Evolutionary conservation across 2,329 filamentous ascomycete species (phyloP), one percentile per base, ranked within the genome.

Genomic region (Penicillium sp.): DNA sequence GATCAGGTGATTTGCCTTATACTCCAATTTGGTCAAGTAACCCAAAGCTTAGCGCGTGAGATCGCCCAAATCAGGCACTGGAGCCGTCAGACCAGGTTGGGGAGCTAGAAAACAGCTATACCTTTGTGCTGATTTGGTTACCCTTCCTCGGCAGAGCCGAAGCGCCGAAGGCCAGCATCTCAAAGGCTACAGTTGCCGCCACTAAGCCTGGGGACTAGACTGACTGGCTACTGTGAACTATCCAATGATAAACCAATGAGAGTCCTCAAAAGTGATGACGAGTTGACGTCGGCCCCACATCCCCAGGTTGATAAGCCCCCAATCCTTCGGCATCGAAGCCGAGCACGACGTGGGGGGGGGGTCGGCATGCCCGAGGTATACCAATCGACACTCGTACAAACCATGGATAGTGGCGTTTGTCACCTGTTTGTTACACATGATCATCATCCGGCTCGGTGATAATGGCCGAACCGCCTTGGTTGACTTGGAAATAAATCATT

Each of bases 1-100:
- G 56, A 58, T 58, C 56, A 58, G 56, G 47, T 58, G 56, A 58
- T 19, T 26, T 53, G 45, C 47, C 38, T 33, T 19, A 42, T 53
- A 40, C 12, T 44, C 56, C 35, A 35, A 53, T 44, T 22, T 38
- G 56, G 45, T 35, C 30, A 53, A 40, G 47, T 37, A 53, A 58
- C 47, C 47, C 56, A 50, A 50, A 28, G n/a, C 53, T 28, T 33
- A 17, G 37, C 45, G 56, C 44, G 37, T 58, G 26, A 35, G 24
- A 26, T 53, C 35, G 26, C 45, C 56, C 37, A 53, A 44, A 51
- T 28, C 2, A 58, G 56, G 49, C 49, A 51, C 49, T 33, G 28
- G 30, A 51, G 10, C 49, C 49, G 28, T 35, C 30, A 10, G 35
- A 13, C 49, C n/a, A 51, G 28, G 28, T 5, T 35, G 15, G 12